phyloP scores from a whole-genome alignment of 306 rosid species.

The Pterocarpus santalinus region DNA sequence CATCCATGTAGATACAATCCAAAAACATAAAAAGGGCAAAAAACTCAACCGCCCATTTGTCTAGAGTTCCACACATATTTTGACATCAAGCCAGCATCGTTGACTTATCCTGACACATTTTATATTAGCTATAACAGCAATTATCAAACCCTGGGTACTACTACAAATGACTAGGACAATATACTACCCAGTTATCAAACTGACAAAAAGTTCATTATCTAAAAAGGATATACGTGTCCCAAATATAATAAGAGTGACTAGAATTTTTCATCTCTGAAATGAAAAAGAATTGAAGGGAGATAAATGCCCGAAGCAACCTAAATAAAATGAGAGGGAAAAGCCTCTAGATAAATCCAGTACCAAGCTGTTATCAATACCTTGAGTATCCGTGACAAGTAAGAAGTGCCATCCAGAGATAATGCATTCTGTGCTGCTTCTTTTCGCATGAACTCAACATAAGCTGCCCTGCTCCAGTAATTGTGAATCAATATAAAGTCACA shows the following conservation, averaged over 20 bases:
- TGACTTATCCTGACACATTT: not conserved
- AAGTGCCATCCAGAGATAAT: constrained; percentile 88
- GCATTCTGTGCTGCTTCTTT: constrained; percentile 93
- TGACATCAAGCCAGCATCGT: not conserved
- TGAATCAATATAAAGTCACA: constrained; percentile 35
- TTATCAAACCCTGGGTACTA: not conserved
- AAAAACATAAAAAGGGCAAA: too few species aligned
- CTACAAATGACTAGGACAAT: not conserved
- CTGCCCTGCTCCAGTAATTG: constrained; percentile 74
- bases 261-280: not conserved
- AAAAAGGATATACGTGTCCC: not conserved
- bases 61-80: not conserved
- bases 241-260: not conserved
- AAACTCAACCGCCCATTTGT: too few species aligned
- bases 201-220: not conserved
- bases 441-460: constrained; percentile 92
- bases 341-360: constrained; percentile 1
- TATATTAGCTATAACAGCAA: not conserved
- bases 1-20: not conserved
- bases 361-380: constrained; percentile 68
- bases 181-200: not conserved
- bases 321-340: not conserved
- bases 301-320: constrained; percentile 13
- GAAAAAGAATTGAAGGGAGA: not conserved
- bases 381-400: constrained; percentile 92